Evolutionary conservation across 495 filamentous ascomycete genomes (phyloP).

Genomic region (Neurospora pannonica): DNA sequence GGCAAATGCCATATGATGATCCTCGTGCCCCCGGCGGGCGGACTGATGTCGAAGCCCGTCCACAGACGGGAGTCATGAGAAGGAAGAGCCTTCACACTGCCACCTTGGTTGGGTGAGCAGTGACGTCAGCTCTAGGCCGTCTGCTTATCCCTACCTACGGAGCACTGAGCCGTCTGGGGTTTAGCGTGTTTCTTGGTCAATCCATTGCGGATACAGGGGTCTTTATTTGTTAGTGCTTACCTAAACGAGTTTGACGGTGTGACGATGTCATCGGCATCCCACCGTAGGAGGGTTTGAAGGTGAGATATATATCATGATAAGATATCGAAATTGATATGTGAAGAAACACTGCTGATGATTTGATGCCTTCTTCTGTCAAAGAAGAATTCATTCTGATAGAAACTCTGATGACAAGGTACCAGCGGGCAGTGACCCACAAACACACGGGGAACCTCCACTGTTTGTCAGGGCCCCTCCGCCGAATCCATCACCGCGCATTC

Average conservation of each 20-base stretch:
- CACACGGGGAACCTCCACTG: background rate
- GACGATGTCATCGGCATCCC: background rate
- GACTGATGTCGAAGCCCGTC: background rate
- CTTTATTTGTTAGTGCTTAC: background rate
- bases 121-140: too few relatives aligned
- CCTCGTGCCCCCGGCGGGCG: background rate
- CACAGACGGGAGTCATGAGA: background rate
- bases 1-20: background rate
- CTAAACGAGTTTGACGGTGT: background rate
- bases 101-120: background rate
- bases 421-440: background rate
- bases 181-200: background rate
- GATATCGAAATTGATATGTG: background rate
- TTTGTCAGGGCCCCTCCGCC: background rate
- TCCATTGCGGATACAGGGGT: background rate
- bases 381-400: background rate
- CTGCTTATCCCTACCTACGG: too few relatives aligned
- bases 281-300: background rate
- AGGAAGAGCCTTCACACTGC: background rate
- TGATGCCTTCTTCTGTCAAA: background rate
- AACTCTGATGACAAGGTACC: background rate
- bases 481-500: background rate
- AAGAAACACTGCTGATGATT: background rate
- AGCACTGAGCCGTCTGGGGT: background rate
- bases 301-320: background rate